Evolutionary conservation across 179 eudicot genomes (phyloP), one percentile per base, ranked within the genome.

Genomic region (Heliamphora pulchella): DNA sequence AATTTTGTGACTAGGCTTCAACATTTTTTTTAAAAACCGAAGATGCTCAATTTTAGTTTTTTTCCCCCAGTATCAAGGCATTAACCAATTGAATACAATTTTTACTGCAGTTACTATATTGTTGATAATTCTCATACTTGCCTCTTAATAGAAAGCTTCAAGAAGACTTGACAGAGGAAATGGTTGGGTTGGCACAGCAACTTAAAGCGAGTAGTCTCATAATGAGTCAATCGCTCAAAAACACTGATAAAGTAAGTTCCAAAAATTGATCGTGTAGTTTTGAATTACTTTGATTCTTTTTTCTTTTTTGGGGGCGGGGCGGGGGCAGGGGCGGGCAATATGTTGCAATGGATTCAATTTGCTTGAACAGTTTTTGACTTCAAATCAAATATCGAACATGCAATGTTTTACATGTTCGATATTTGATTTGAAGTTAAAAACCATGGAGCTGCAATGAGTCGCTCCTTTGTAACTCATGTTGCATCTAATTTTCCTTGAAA

Each of bases 151-250:
- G 98, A 86, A 89, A 91, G 88, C 98, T 95, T 82, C 98, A 95
- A 83, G 97, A 95, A 79, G 94, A 93, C 84, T 88, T 93, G 89
- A 93, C 98, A 8, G 94, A 95, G 85, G 98, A 95, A 86, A 93
- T 93, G 98, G 97, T 91, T 78, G 90, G 78, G 46, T 87, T 93
- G 87, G 97, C 97, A 46, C 87, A 82, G n/a, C 94, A 91, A 83
- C 89, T 95, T 14, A 95, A 95, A 87, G 94, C 93, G 85, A 91
- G 92, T 47, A 95, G 97, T 85, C 91, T 90, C 1, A 44, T 86
- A 89, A 93, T 91, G 93, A 91, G 84, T 80, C 92, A 87, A 75
- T 94, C 98, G 31, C 47, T 94, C 75, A 86, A 89, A 83, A 89
- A 89, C 82, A 92, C 97, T 67, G 97, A 90, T 84, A 93, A 92